Evolutionary conservation across 2,329 filamentous ascomycete species (phyloP).

Genomic region (Dothideomycetes sp.): DNA sequence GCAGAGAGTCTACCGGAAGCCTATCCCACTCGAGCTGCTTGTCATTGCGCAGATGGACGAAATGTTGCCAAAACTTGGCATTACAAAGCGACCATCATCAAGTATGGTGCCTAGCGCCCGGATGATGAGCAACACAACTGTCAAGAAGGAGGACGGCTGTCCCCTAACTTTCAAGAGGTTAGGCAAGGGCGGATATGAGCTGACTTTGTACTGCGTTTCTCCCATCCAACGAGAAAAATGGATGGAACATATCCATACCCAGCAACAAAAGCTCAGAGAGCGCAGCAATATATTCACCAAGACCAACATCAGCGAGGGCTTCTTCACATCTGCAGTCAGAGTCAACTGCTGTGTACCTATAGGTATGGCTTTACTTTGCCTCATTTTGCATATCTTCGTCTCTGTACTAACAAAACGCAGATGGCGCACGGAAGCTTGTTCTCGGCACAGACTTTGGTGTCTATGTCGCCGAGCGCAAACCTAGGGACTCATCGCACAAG

Average conservation of each 20-base stretch:
- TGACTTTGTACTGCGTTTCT: constrained; percentile 78
- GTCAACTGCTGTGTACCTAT: constrained; percentile 94
- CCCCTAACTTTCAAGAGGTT: constrained; percentile 95
- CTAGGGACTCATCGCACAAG: constrained; percentile 61
- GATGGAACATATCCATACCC: constrained; percentile 87
- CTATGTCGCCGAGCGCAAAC: constrained; percentile 82
- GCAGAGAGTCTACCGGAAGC: constrained; percentile 87
- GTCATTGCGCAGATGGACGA: constrained; percentile 97
- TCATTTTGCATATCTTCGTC: no score
- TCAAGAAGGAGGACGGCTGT: constrained; percentile 60
- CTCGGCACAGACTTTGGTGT: constrained; percentile 92
- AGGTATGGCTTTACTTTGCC: no score
- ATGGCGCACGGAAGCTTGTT: constrained; percentile 88
- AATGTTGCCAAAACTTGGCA: constrained; percentile 68
- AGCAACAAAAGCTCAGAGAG: constrained; percentile 77
- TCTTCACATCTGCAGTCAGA: constrained; percentile 78
- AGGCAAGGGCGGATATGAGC: constrained; percentile 88
- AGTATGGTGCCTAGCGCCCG: constrained; percentile 57
- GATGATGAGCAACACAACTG: constrained; percentile 39
- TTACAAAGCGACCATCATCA: constrained; percentile 78
- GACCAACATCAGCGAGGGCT: constrained; percentile 65
- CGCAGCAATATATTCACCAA: constrained; percentile 61
- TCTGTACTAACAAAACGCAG: no score
- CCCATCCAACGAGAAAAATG: constrained; percentile 86
- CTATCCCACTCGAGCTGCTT: constrained; percentile 85